Conservation (phyloP, 352 stramenopile species). For the Phytophthora sojae region DNA sequence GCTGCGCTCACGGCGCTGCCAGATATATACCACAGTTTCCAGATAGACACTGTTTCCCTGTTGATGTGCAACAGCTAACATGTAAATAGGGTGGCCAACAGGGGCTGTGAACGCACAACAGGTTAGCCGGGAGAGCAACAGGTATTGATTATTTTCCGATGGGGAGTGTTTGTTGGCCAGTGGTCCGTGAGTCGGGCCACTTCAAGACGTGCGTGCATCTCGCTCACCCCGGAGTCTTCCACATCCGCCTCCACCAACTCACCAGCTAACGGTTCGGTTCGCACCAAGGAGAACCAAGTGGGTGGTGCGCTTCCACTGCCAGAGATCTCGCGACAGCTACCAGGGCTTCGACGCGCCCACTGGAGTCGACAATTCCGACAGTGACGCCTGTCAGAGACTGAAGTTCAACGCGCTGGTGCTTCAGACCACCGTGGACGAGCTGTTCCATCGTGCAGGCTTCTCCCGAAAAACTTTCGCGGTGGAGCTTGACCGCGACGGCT, state of each 20-base stretch:
- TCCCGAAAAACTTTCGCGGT: slow-evolving; percentile 20
- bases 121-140: too few relatives aligned
- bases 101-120: too few relatives aligned
- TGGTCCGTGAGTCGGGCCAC: slow-evolving; percentile 21
- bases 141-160: neutral
- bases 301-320: slow-evolving; percentile 25
- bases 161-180: slow-evolving; percentile 21
- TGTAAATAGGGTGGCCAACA: too few relatives aligned
- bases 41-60: too few relatives aligned
- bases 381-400: slow-evolving; percentile 13
- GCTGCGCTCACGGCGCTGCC: too few relatives aligned
- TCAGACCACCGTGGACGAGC: slow-evolving; percentile 17
- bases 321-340: slow-evolving; percentile 15
- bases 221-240: slow-evolving; percentile 6
- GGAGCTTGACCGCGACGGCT: slow-evolving; percentile 16
- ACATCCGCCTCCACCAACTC: slow-evolving; percentile 2
- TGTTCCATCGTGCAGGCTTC: slow-evolving; percentile 14
- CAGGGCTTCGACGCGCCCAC: slow-evolving; percentile 16
- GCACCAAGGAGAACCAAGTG: slow-evolving; percentile 14
- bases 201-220: slow-evolving; percentile 28
- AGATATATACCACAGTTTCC: too few relatives aligned
- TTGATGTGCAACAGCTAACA: too few relatives aligned
- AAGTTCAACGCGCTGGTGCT: slow-evolving; percentile 25
- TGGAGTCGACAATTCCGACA: slow-evolving; percentile 21
- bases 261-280: slow-evolving; percentile 7